Evolutionary conservation across 108 stramenopile genomes (phyloP).

Genomic region (Craspedostauros australis): DNA sequence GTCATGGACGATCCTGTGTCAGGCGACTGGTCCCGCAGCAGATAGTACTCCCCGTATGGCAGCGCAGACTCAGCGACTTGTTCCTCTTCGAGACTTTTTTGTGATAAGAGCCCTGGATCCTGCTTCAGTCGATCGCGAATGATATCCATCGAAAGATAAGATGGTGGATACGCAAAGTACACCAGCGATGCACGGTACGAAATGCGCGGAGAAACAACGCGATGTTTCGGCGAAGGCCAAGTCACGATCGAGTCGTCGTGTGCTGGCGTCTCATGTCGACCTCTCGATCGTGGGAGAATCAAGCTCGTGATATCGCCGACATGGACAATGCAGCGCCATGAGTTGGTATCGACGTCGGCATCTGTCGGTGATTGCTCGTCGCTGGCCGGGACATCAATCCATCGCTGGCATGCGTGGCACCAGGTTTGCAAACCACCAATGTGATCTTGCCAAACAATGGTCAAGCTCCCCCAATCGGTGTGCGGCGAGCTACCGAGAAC

Average conservation of each 20-base stretch:
- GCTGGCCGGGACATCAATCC: conserved; percentile 39
- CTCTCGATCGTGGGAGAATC: too few relatives aligned
- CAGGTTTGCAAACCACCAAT: conserved; percentile 61
- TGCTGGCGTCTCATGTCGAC: too few relatives aligned
- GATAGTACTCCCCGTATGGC: conserved; percentile 29
- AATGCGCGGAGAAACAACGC: conserved; percentile 19
- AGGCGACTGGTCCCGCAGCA: conserved; percentile 47
- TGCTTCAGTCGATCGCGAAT: conserved; percentile 10
- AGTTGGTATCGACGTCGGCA: neutral
- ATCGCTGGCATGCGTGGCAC: conserved; percentile 43
- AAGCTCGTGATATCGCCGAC: conserved; percentile 61
- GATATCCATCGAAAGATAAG: conserved; percentile 32
- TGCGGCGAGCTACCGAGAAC: conserved; percentile 50
- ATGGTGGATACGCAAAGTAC: conserved; percentile 67
- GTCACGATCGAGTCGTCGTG: too few relatives aligned
- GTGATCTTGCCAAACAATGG: conserved; percentile 64
- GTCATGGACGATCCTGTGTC: conserved; percentile 2
- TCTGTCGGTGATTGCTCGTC: neutral
- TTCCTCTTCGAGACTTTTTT: neutral
- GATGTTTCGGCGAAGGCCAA: conserved; percentile 30
- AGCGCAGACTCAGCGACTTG: neutral
- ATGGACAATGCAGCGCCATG: conserved; percentile 37
- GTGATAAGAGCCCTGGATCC: neutral
- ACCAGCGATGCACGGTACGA: conserved; percentile 47
- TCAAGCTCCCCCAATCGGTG: conserved; percentile 59